A percentile compares a stretch with the other conserved stretches of the same genome.
Evolutionary conservation across 805 yeast species (phyloP).

Genomic region (Cyberlindnera mrakii): DNA sequence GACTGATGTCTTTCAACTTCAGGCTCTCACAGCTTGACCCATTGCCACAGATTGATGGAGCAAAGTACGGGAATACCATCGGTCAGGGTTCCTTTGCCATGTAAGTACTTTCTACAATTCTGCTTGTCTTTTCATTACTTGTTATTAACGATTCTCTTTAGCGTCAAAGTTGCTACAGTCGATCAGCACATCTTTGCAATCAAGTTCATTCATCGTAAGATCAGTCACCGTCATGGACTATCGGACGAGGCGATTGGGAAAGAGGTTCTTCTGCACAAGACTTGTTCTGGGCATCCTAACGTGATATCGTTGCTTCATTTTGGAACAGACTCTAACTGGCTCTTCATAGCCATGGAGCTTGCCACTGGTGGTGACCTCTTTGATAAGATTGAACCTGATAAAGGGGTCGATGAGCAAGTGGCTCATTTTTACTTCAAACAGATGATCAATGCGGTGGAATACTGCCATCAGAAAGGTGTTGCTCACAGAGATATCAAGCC

Average conservation of each 20-base stretch:
- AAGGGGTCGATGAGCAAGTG: constrained; percentile 59
- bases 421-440: constrained; percentile 69
- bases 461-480: constrained; percentile 56
- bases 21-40: constrained; percentile 41
- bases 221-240: constrained; percentile 30
- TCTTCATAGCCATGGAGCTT: constrained; percentile 62
- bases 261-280: constrained; percentile 56
- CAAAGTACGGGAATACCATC: constrained; percentile 44
- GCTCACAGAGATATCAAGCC: constrained; percentile 69
- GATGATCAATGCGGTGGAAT: constrained; percentile 52
- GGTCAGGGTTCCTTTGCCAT: constrained; percentile 69
- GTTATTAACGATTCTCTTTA: constrained; percentile 5
- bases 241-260: constrained; percentile 37
- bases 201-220: constrained; percentile 45
- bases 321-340: constrained; percentile 49
- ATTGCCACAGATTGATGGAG: constrained; percentile 42
- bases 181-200: constrained; percentile 43
- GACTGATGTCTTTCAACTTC: constrained; percentile 17
- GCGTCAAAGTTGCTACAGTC: constrained; percentile 45
- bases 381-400: constrained; percentile 73
- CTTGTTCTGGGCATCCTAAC: constrained; percentile 54
- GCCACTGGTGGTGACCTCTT: constrained; percentile 74
- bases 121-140: not conserved
- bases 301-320: constrained; percentile 49
- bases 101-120: constrained; percentile 22